These are phyloP conservation scores for Trichoderma orchidacearum DNA, from an alignment of 495 filamentous ascomycete genomes.

Conservation along the genomic window DNA sequence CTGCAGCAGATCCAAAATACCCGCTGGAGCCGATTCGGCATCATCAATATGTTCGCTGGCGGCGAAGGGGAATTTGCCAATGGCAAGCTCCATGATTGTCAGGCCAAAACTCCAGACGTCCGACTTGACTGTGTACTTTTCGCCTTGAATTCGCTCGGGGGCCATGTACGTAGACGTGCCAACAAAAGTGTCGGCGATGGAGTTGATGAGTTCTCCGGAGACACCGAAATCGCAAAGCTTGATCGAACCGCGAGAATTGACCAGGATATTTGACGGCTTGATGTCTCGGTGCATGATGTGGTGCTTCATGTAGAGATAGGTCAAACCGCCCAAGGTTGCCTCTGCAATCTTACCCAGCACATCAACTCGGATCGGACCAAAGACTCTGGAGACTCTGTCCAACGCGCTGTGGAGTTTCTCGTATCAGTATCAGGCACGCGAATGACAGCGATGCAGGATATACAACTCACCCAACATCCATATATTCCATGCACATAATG, in stretches of 20 bases:
- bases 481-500: conserved; percentile 99
- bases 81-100: conserved; percentile 89
- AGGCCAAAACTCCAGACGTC: conserved; percentile 99
- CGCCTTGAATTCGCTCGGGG: conserved; percentile 90
- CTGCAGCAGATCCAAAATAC: conserved; percentile 90
- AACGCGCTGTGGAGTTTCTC: conserved; percentile 66
- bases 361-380: conserved; percentile 92
- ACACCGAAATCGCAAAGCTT: conserved; percentile 98
- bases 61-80: conserved; percentile 91
- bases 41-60: conserved; percentile 53
- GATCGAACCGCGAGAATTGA: conserved; percentile 87
- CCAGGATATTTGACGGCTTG: conserved; percentile 92
- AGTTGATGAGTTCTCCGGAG: conserved; percentile 90
- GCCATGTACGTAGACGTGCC: conserved; percentile 99
- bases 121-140: conserved; percentile 93
- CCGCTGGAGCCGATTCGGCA: conserved; percentile 65
- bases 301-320: conserved; percentile 86
- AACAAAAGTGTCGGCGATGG: conserved; percentile 94
- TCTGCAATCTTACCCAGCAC: conserved; percentile 98
- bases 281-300: conserved; percentile 98
- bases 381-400: conserved; percentile 83
- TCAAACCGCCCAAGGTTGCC: conserved; percentile 84
- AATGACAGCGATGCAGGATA: neutral
- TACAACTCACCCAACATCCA: conserved; percentile 83
- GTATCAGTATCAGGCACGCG: neutral